Evolutionary conservation across 129 eudicot genomes (phyloP).

Genomic region (Calendula officinalis): DNA sequence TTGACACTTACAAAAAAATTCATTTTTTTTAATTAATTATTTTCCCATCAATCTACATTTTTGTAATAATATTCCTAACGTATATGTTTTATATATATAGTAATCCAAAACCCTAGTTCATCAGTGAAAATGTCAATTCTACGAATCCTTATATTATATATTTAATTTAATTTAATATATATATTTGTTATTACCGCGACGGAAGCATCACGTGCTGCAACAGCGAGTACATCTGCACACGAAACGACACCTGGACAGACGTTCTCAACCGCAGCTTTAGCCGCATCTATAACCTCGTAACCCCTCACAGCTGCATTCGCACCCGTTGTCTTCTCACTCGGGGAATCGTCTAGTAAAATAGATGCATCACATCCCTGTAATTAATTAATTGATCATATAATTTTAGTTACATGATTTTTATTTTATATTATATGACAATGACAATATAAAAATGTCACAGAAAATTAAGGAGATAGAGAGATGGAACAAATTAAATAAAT

Average conservation of each 20-base stretch:
- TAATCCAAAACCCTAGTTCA: neutral
- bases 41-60: no score
- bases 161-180: neutral
- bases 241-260: conserved; percentile 79
- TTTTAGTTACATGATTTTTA: neutral
- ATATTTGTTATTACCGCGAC: conserved; percentile 29
- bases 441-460: neutral
- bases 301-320: conserved; percentile 58
- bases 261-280: conserved; percentile 56
- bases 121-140: neutral
- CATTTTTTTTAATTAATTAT: no score
- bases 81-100: no score
- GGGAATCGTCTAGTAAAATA: conserved; percentile 48
- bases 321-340: conserved; percentile 45
- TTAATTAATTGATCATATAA: neutral
- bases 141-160: neutral
- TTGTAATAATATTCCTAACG: no score
- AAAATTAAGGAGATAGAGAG: neutral
- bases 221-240: conserved; percentile 83
- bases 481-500: no score
- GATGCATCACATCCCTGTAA: conserved; percentile 89
- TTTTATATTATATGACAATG: no score
- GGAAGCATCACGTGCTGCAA: conserved; percentile 81
- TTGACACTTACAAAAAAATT: no score
- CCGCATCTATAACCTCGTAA: conserved; percentile 59